Conservation (phyloP, 176 grass and related monocot species). For the Hordeum vulgare region DNA sequence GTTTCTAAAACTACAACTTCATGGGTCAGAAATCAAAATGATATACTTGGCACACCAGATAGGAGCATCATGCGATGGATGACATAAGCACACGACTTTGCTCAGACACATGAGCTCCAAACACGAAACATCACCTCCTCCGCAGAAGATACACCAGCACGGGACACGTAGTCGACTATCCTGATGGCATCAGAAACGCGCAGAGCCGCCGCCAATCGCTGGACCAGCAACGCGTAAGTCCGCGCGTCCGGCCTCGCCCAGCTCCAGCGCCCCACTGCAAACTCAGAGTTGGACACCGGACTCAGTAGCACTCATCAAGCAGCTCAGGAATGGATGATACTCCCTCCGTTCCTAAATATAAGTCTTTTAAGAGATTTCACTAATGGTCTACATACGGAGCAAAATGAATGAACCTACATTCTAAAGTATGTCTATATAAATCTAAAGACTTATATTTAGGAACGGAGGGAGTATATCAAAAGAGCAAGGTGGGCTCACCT, state of each 20-base stretch:
- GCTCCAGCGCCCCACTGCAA: conserved; percentile 38
- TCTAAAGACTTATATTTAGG: too few relatives aligned
- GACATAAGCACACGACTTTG: not conserved
- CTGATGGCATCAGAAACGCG: conserved; percentile 62
- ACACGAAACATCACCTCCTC: conserved; percentile 19
- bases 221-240: conserved; percentile 62
- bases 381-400: too few relatives aligned
- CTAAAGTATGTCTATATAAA: too few relatives aligned
- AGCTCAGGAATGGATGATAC: not conserved
- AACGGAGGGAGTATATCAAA: too few relatives aligned
- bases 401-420: too few relatives aligned
- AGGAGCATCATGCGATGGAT: not conserved
- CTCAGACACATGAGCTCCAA: not conserved
- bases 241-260: conserved; percentile 64
- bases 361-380: too few relatives aligned
- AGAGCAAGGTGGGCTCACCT: conserved; percentile 23
- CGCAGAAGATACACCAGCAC: conserved; percentile 43
- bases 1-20: not conserved
- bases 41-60: not conserved
- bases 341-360: too few relatives aligned
- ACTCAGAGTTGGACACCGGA: not conserved
- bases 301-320: conserved; percentile 21
- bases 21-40: not conserved
- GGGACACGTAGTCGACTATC: conserved; percentile 57
- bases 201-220: conserved; percentile 42